These are phyloP conservation scores for Coemansia sp. DNA, from an alignment of 192 early-diverging fungal genomes.

Conservation along the genomic window DNA sequence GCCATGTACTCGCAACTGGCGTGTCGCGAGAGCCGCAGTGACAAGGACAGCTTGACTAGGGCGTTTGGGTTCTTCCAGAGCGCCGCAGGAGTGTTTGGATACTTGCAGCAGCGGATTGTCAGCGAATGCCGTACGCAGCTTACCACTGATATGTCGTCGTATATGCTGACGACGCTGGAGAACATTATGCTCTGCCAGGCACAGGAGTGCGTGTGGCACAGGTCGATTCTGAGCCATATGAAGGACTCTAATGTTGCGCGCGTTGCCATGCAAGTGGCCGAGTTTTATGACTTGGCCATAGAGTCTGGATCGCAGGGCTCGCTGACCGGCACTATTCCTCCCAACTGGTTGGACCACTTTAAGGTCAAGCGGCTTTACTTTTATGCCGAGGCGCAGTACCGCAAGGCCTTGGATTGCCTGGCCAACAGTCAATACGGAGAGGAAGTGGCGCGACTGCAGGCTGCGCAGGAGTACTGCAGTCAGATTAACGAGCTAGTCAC, in stretches of 20 bases:
- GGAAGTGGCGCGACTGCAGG: slow-evolving; percentile 74
- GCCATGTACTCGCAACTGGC: slow-evolving; percentile 85
- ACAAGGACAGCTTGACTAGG: slow-evolving; percentile 75
- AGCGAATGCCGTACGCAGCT: slow-evolving; percentile 68
- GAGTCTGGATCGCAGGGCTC: slow-evolving; percentile 67
- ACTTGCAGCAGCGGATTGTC: slow-evolving; percentile 62
- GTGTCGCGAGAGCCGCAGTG: slow-evolving; percentile 65
- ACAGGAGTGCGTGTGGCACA: slow-evolving; percentile 91
- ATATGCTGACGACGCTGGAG: slow-evolving; percentile 67
- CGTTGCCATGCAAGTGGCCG: slow-evolving; percentile 74
- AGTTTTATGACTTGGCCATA: slow-evolving; percentile 69
- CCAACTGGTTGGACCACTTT: slow-evolving; percentile 70
- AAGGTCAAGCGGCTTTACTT: slow-evolving; percentile 78
- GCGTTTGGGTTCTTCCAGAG: slow-evolving; percentile 82
- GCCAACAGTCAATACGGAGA: slow-evolving; percentile 81
- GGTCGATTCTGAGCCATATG: slow-evolving; percentile 79
- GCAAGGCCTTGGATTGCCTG: slow-evolving; percentile 76
- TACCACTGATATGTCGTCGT: slow-evolving; percentile 69
- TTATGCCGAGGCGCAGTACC: slow-evolving; percentile 73
- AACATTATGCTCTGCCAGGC: slow-evolving; percentile 92
- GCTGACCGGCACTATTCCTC: slow-evolving; percentile 59
- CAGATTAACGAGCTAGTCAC: slow-evolving; percentile 36
- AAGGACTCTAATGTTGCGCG: slow-evolving; percentile 77
- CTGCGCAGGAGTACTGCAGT: slow-evolving; percentile 38
- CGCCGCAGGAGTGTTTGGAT: slow-evolving; percentile 78